These are phyloP conservation scores for Ricinus communis DNA, from an alignment of 345 rosid genomes.

Conservation along the genomic window DNA sequence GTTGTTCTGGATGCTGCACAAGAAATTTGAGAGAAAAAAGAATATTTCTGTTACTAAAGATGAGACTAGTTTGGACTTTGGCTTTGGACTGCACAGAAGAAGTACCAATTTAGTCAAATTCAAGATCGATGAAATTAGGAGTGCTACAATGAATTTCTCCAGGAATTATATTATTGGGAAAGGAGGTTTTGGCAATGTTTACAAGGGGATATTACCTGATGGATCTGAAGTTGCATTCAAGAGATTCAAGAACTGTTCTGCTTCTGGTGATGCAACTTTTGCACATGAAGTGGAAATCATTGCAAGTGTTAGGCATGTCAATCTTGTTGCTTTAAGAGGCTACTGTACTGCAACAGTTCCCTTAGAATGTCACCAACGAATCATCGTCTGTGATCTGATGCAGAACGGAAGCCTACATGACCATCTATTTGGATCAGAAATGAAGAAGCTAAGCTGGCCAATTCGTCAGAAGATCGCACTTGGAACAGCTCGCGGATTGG, in stretches of 20 bases:
- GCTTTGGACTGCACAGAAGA: background rate
- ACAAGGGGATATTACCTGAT: conserved; percentile 34
- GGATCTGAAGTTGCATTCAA: conserved; percentile 43
- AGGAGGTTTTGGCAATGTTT: conserved; percentile 42
- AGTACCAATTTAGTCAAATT: conserved; percentile 29
- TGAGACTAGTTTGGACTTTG: conserved; percentile 24
- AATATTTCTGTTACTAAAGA: background rate
- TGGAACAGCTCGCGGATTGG: conserved; percentile 46
- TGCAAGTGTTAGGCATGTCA: conserved; percentile 45
- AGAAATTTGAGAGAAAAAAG: conserved; percentile 2
- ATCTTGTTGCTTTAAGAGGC: conserved; percentile 46
- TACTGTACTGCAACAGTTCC: conserved; percentile 38
- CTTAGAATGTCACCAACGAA: conserved; percentile 36
- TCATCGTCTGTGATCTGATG: conserved; percentile 41
- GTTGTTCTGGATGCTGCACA: conserved; percentile 15
- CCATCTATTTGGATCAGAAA: conserved; percentile 34
- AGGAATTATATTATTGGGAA: conserved; percentile 33
- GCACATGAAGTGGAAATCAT: conserved; percentile 46
- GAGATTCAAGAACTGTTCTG: conserved; percentile 44
- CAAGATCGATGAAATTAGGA: conserved; percentile 26
- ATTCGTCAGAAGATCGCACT: conserved; percentile 38
- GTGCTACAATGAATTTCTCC: conserved; percentile 38
- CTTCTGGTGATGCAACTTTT: conserved; percentile 33
- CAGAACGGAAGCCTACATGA: conserved; percentile 43
- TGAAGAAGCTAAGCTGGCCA: conserved; percentile 40